A percentile compares a stretch with the other conserved stretches of the same genome.
Evolutionary conservation across 306 rosid species (phyloP).

Genomic region (Quercus wislizeni): DNA sequence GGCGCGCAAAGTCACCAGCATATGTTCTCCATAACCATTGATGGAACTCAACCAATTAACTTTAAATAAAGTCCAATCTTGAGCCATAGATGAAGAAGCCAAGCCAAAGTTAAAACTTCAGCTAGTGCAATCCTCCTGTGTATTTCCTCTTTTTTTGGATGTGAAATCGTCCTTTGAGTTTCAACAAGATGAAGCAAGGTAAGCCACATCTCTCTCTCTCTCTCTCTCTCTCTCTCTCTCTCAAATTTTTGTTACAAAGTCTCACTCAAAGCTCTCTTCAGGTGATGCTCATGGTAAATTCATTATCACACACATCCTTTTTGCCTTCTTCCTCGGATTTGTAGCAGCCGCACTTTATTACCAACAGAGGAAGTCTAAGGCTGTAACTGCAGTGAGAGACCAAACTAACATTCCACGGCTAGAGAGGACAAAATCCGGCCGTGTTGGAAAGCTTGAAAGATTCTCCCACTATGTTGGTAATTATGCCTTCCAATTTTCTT

Average conservation of each 20-base stretch:
- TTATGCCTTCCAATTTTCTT: not conserved
- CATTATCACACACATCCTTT: conserved; percentile 30
- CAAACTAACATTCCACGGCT: conserved; percentile 36
- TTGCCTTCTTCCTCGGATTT: conserved; percentile 45
- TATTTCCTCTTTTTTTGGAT: not conserved
- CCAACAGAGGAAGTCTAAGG: conserved; percentile 17
- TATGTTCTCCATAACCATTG: too few relatives aligned
- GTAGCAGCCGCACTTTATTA: conserved; percentile 13
- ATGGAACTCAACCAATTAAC: too few relatives aligned
- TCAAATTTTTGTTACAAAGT: not conserved
- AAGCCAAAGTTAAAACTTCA: not conserved
- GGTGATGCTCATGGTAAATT: conserved; percentile 39
- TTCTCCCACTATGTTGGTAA: conserved; percentile 81
- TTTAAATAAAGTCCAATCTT: too few relatives aligned
- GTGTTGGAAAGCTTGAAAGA: conserved; percentile 51
- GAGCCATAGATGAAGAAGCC: too few relatives aligned
- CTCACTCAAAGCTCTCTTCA: not conserved
- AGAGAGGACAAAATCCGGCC: conserved; percentile 51
- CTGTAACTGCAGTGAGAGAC: not conserved
- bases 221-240: not conserved
- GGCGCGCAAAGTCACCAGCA: too few relatives aligned
- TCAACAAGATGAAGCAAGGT: conserved; percentile 34
- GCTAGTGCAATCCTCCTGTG: not conserved
- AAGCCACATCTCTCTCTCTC: not conserved
- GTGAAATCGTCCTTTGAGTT: not conserved